These are phyloP conservation scores for Saccharomycopsis olivae DNA, from an alignment of 805 yeast species.

Conservation along the genomic window DNA sequence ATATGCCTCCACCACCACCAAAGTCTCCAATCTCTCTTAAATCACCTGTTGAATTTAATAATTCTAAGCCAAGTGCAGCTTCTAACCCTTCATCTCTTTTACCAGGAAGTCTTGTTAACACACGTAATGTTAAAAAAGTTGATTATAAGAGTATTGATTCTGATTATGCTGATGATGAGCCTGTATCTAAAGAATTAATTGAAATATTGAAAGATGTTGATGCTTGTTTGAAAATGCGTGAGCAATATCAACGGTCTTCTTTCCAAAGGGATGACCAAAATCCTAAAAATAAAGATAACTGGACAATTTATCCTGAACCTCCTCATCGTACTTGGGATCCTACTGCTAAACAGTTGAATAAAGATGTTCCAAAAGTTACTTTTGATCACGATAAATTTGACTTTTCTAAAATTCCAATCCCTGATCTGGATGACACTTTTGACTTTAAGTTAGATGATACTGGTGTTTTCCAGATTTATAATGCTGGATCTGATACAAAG, in stretches of 20 bases:
- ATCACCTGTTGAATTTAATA: not conserved
- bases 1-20: conserved; percentile 32
- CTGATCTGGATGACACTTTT: conserved; percentile 30
- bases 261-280: conserved; percentile 65
- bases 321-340: conserved; percentile 83
- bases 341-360: conserved; percentile 33
- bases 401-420: conserved; percentile 44
- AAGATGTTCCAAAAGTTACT: conserved; percentile 33
- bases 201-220: conserved; percentile 53
- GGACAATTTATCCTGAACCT: conserved; percentile 88
- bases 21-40: conserved; percentile 17
- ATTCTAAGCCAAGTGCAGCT: conserved; percentile 11
- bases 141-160: conserved; percentile 34
- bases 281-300: conserved; percentile 65
- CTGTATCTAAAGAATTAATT: conserved; percentile 60
- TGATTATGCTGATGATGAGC: conserved; percentile 38
- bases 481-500: conserved; percentile 23
- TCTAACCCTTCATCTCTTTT: not conserved
- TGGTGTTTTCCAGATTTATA: conserved; percentile 61
- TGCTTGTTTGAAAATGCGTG: conserved; percentile 61
- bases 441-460: conserved; percentile 42
- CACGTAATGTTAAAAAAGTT: conserved; percentile 7
- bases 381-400: conserved; percentile 42
- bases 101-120: conserved; percentile 1
- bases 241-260: conserved; percentile 62